Conservation (phyloP, 441 rosid genomes). For the Corymbia citriodora region DNA sequence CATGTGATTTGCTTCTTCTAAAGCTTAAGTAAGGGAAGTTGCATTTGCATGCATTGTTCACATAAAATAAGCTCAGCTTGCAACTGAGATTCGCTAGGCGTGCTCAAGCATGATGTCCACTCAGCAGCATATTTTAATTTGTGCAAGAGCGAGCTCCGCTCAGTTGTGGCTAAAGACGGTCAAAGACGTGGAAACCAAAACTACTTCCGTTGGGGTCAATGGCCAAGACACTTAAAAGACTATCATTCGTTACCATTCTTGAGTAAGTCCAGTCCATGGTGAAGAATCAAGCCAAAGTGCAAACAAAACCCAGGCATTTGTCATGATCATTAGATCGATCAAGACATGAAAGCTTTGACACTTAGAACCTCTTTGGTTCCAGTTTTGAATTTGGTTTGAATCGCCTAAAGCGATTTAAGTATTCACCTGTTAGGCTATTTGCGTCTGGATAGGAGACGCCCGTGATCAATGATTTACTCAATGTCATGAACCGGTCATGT, state of each 20-base stretch:
- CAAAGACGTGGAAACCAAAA: not conserved
- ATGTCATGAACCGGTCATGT: not conserved
- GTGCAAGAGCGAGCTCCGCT: not conserved
- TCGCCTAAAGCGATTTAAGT: not conserved
- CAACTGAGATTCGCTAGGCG: not conserved
- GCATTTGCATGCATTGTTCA: not conserved
- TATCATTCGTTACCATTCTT: not conserved
- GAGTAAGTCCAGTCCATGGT: not conserved
- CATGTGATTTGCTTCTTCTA: not conserved
- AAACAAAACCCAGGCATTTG: not conserved
- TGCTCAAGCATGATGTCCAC: not conserved
- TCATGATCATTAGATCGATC: not conserved
- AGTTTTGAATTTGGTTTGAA: not conserved
- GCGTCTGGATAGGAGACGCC: not conserved
- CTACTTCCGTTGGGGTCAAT: not conserved
- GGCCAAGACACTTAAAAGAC: not conserved
- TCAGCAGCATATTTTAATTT: not conserved
- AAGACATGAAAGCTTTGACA: not conserved
- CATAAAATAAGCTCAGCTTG: not conserved
- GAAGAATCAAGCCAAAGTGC: not conserved
- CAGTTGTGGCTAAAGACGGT: not conserved
- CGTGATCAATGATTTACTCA: not conserved
- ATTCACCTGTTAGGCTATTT: not conserved
- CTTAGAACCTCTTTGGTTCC: not conserved
- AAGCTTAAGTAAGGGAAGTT: not conserved